Conservation (phyloP, 805 yeast species). For the Metschnikowia hibisci region DNA sequence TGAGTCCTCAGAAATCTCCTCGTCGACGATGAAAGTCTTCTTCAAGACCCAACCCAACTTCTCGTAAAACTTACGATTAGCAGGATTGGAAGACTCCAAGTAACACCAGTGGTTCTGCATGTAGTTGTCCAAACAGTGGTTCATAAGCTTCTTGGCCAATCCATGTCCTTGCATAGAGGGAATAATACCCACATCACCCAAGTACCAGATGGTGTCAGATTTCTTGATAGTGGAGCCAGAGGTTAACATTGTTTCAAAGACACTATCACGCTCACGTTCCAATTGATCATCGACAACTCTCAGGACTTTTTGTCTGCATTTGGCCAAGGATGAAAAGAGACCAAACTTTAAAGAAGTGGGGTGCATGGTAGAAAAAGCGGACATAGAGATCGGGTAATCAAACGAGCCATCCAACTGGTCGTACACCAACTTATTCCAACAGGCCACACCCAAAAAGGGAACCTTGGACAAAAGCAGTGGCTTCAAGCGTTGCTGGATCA, state of each 20-base stretch:
- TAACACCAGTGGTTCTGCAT: constrained; percentile 39
- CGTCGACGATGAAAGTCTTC: constrained; percentile 30
- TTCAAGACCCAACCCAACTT: constrained; percentile 47
- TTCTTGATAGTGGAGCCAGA: constrained; percentile 30
- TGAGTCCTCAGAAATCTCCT: constrained; percentile 16
- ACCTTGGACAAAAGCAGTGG: constrained; percentile 26
- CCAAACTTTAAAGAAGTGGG: constrained; percentile 34
- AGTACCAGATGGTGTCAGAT: constrained; percentile 47
- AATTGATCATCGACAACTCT: constrained; percentile 49
- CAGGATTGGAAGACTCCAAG: constrained; percentile 55
- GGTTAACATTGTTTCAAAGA: constrained; percentile 25
- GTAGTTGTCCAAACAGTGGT: constrained; percentile 46
- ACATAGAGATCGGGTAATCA: constrained; percentile 19
- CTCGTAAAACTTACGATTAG: constrained; percentile 49
- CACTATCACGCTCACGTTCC: constrained; percentile 40
- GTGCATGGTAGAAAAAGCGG: constrained; percentile 25
- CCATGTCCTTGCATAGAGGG: constrained; percentile 60
- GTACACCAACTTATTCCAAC: constrained; percentile 36
- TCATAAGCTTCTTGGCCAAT: constrained; percentile 48
- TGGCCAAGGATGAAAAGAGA: constrained; percentile 35
- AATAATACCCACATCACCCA: constrained; percentile 55
- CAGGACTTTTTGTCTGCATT: constrained; percentile 48
- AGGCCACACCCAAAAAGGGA: constrained; percentile 53
- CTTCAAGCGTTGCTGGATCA: constrained; percentile 23
- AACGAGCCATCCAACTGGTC: constrained; percentile 22